Conservation (phyloP, 139 green algal genomes). For the Chlorella ohadii region DNA sequence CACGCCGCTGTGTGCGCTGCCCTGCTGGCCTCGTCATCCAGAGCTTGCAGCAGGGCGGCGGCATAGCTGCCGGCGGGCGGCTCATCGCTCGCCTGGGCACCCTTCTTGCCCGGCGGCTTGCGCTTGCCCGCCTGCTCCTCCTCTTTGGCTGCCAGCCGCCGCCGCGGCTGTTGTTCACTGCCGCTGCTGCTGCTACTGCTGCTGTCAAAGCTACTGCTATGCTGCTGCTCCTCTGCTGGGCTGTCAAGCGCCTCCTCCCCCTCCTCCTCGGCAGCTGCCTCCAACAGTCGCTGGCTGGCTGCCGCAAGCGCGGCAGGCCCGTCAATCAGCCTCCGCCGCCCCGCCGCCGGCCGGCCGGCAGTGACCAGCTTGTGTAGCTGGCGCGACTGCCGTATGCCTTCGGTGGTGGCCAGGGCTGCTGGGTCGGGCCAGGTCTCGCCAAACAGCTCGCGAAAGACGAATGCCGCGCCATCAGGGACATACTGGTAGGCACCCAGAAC, state of each 20-base stretch:
- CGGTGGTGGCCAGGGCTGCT: neutral
- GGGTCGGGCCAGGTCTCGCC: neutral
- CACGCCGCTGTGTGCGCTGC: conserved; percentile 6
- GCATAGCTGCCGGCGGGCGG: conserved; percentile 12
- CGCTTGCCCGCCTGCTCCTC: neutral
- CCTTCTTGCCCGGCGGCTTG: neutral
- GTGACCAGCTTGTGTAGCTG: neutral
- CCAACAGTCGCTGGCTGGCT: neutral
- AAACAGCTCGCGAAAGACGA: neutral
- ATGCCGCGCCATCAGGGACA: neutral
- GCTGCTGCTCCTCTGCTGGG: neutral
- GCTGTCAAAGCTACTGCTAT: neutral
- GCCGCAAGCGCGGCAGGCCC: neutral
- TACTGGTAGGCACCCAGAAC: conserved; percentile 2
- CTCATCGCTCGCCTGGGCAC: neutral
- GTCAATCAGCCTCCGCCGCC: neutral
- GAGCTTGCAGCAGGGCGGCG: neutral
- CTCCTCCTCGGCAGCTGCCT: neutral
- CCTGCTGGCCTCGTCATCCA: neutral
- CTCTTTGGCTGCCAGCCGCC: neutral
- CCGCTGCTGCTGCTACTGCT: neutral
- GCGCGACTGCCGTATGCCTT: neutral
- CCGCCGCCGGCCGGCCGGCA: neutral
- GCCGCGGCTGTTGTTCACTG: neutral
- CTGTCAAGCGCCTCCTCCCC: neutral